Evolutionary conservation across 140 eudicot genomes (phyloP).

Genomic region (Ambrosia hybrid): DNA sequence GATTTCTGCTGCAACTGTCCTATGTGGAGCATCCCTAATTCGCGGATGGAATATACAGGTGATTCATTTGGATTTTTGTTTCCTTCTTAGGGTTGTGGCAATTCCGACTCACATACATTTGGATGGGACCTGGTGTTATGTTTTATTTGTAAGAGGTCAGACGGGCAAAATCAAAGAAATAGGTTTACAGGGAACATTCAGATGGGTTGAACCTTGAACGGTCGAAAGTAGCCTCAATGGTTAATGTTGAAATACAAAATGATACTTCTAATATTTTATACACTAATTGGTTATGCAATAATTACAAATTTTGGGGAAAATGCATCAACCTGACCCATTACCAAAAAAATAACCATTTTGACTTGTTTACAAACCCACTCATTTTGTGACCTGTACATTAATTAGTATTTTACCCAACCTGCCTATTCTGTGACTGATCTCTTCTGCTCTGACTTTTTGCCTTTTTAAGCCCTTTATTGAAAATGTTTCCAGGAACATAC

Average conservation of each 20-base stretch:
- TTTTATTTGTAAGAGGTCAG: too few species aligned
- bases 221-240: background rate
- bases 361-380: too few species aligned
- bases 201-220: background rate
- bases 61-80: background rate
- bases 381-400: too few species aligned
- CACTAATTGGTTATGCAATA: background rate
- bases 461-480: slow-evolving; percentile 17
- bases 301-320: background rate
- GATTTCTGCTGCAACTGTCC: slow-evolving; percentile 75
- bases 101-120: background rate
- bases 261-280: background rate
- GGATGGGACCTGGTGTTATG: background rate
- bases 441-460: background rate
- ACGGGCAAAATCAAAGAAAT: too few species aligned
- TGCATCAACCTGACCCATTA: background rate
- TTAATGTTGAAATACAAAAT: background rate
- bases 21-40: slow-evolving; percentile 88
- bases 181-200: background rate
- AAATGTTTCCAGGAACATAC: slow-evolving; percentile 72
- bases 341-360: too few species aligned
- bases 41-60: slow-evolving; percentile 99
- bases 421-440: background rate
- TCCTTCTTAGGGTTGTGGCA: background rate
- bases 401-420: background rate